Percentiles rank a stretch among this genome's conserved stretches.
Conservation (phyloP, 345 rosid species). For the Moricandia moricandioides region DNA sequence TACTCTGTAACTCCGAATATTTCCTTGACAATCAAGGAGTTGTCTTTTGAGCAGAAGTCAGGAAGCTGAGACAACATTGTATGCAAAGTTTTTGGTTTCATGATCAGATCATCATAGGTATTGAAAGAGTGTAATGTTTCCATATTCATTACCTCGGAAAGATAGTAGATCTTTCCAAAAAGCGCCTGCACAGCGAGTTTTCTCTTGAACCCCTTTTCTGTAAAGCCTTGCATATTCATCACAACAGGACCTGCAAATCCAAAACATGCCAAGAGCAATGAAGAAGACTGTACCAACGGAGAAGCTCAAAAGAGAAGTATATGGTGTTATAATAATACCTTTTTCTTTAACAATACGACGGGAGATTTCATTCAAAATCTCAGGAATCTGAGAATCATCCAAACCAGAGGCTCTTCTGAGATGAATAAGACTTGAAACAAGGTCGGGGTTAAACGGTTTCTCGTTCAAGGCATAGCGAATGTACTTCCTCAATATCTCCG, state of each 20-base stretch:
- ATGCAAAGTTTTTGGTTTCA: no score
- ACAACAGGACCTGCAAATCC: slow-evolving; percentile 79
- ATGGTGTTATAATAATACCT: slow-evolving; percentile 41
- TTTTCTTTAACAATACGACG: slow-evolving; percentile 78
- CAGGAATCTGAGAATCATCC: slow-evolving; percentile 68
- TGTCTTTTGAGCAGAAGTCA: slow-evolving; percentile 77
- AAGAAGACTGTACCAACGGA: slow-evolving; percentile 17
- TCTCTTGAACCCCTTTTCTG: slow-evolving; percentile 88
- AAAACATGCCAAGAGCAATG: not conserved
- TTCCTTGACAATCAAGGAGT: slow-evolving; percentile 82
- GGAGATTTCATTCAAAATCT: slow-evolving; percentile 77
- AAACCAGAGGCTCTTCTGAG: slow-evolving; percentile 72
- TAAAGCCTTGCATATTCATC: slow-evolving; percentile 74
- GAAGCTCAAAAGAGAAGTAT: not conserved
- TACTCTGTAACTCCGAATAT: slow-evolving; percentile 96
- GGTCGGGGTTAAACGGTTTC: slow-evolving; percentile 78
- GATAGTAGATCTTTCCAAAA: slow-evolving; percentile 86
- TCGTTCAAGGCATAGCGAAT: slow-evolving; percentile 85
- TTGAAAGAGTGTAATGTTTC: not conserved
- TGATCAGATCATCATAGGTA: not conserved
- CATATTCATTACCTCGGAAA: slow-evolving; percentile 58
- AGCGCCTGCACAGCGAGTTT: slow-evolving; percentile 88
- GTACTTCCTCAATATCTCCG: slow-evolving; percentile 85
- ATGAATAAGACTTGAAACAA: slow-evolving; percentile 63
- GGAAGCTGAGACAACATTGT: slow-evolving; percentile 53